Conservation (phyloP, 1,139 yeast species). For the Zygoascus sp. region DNA sequence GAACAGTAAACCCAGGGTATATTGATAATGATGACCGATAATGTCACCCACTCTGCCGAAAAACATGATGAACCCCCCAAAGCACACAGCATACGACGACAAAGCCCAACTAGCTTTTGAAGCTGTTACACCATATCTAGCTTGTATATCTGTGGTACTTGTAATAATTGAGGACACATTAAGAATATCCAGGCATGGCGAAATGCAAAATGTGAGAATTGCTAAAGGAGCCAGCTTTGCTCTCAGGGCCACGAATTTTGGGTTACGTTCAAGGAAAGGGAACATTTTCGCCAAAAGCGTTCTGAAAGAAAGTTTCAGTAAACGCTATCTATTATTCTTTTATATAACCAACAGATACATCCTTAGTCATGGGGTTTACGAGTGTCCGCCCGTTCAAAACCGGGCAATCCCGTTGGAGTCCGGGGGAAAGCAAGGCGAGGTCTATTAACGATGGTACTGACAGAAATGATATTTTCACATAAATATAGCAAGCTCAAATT, state of each 20-base stretch:
- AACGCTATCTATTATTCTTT: too few relatives aligned
- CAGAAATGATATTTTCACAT: too few relatives aligned
- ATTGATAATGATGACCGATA: constrained; percentile 8
- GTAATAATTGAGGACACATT: constrained; percentile 5
- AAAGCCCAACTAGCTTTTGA: constrained; percentile 8
- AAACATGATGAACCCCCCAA: constrained; percentile 10
- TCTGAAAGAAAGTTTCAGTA: too few relatives aligned
- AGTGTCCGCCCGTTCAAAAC: too few relatives aligned
- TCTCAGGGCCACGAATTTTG: background rate
- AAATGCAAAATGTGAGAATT: background rate
- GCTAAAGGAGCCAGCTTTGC: constrained; percentile 3
- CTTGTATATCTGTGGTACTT: constrained; percentile 1
- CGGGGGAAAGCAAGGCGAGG: too few relatives aligned
- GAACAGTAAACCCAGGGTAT: background rate
- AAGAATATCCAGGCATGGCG: constrained; percentile 5
- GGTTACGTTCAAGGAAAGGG: constrained; percentile 1
- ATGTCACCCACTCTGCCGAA: constrained; percentile 10
- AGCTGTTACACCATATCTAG: background rate
- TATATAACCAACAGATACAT: too few relatives aligned
- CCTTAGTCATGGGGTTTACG: too few relatives aligned
- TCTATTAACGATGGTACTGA: too few relatives aligned
- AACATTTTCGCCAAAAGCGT: too few relatives aligned
- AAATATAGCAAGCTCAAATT: too few relatives aligned
- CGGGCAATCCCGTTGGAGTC: too few relatives aligned
- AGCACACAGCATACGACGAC: constrained; percentile 11